phyloP scores from a whole-genome alignment of 352 stramenopile genomes.

The Globisporangium spiculum region DNA sequence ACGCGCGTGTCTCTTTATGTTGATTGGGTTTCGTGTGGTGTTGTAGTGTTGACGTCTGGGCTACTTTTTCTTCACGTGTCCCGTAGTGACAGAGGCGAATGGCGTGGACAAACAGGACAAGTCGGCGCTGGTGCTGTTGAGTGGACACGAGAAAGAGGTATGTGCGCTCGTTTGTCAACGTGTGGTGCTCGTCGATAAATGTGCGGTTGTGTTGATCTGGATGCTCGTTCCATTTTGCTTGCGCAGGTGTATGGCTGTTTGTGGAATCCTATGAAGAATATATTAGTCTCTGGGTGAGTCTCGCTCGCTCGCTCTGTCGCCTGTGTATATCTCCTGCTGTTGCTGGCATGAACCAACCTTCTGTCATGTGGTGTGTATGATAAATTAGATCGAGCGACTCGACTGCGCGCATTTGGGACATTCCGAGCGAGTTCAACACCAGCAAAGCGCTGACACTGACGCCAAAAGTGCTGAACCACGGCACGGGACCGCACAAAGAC shows the following conservation, averaged over 20 bases:
- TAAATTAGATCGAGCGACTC: slow-evolving; percentile 87
- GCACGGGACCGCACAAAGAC: slow-evolving; percentile 93
- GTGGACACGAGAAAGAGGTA: slow-evolving; percentile 81
- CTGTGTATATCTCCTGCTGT: not conserved
- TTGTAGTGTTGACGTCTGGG: slow-evolving; percentile 8
- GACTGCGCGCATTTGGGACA: slow-evolving; percentile 92
- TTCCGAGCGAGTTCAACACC: slow-evolving; percentile 63
- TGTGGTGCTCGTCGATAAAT: not conserved
- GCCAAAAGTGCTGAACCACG: slow-evolving; percentile 69
- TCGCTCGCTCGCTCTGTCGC: not conserved
- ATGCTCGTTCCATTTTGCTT: slow-evolving; percentile 32
- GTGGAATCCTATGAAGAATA: slow-evolving; percentile 95
- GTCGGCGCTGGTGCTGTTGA: slow-evolving; percentile 61
- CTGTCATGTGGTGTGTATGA: not conserved
- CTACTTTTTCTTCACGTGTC: not conserved
- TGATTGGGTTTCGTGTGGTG: too few relatives aligned
- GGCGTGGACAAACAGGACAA: slow-evolving; percentile 65
- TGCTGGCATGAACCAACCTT: not conserved
- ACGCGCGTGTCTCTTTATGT: not conserved
- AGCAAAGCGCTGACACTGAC: slow-evolving; percentile 32
- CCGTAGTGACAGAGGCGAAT: slow-evolving; percentile 48
- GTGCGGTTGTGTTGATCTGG: not conserved
- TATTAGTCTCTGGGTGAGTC: slow-evolving; percentile 91
- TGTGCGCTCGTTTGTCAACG: slow-evolving; percentile 3
- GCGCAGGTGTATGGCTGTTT: slow-evolving; percentile 95